Conservation (phyloP, 2,329 filamentous ascomycete genomes). For the Colletotrichum ledebouriae region DNA sequence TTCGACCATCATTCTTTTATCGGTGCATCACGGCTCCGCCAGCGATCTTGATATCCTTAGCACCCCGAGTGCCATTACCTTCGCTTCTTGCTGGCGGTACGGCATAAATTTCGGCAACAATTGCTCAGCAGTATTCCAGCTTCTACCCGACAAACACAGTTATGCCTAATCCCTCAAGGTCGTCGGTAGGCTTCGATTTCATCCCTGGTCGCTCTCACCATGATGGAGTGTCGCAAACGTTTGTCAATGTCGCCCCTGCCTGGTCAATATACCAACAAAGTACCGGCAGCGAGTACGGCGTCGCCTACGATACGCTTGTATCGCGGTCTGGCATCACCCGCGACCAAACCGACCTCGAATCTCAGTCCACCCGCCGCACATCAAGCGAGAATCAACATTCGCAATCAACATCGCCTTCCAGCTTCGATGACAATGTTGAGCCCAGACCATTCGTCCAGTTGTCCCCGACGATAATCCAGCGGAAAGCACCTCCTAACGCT, state of each 20-base stretch:
- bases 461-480: too few species aligned
- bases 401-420: not conserved
- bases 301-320: not conserved
- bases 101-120: not conserved
- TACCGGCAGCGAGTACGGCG: too few species aligned
- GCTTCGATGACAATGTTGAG: constrained; percentile 5
- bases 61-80: not conserved
- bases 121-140: not conserved
- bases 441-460: too few species aligned
- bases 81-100: not conserved
- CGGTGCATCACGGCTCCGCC: too few species aligned
- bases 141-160: not conserved
- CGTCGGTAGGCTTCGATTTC: not conserved
- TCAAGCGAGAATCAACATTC: not conserved
- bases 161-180: not conserved
- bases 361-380: not conserved
- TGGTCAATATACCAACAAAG: too few species aligned
- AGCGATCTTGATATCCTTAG: too few species aligned
- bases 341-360: not conserved
- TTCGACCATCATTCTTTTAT: too few species aligned
- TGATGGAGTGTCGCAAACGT: not conserved
- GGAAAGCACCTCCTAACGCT: constrained; percentile 41
- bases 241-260: too few species aligned
- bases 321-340: not conserved
- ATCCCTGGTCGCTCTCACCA: constrained; percentile 19